These are phyloP conservation scores for Cladosporium sp. DNA, from an alignment of 2,329 filamentous ascomycete species.

Conservation along the genomic window DNA sequence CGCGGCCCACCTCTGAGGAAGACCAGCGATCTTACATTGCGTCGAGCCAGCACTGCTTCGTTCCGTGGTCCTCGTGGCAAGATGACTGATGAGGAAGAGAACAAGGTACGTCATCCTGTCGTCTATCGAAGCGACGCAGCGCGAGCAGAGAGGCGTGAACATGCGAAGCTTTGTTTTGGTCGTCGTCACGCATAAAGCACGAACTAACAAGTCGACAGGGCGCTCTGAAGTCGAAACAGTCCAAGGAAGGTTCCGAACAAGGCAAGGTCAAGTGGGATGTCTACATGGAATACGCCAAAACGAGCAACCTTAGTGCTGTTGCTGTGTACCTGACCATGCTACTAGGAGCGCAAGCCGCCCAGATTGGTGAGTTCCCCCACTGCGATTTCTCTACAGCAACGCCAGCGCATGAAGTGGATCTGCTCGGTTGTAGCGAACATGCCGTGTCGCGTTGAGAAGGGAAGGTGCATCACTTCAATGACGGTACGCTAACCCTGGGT, in stretches of 20 bases:
- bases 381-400: background rate
- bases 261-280: constrained; percentile 98
- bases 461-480: background rate
- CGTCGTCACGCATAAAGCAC: background rate
- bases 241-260: constrained; percentile 86
- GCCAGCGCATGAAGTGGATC: background rate
- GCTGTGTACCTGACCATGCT: constrained; percentile 74
- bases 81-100: constrained; percentile 76
- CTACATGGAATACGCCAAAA: constrained; percentile 91
- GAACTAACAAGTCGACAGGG: constrained; percentile 15
- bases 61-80: constrained; percentile 86
- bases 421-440: constrained; percentile 1
- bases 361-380: constrained; percentile 61
- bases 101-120: constrained; percentile 24
- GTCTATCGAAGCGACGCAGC: background rate
- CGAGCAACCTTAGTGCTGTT: constrained; percentile 86
- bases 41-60: constrained; percentile 87
- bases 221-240: constrained; percentile 72
- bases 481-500: constrained; percentile 26
- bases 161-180: background rate
- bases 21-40: constrained; percentile 73
- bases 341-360: constrained; percentile 75
- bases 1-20: constrained; percentile 58
- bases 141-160: too few species aligned
- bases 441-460: background rate